Evolutionary conservation across 192 early-diverging fungal species (phyloP), one percentile per base, ranked within the genome.

Genomic region (Coemansia sp.): DNA sequence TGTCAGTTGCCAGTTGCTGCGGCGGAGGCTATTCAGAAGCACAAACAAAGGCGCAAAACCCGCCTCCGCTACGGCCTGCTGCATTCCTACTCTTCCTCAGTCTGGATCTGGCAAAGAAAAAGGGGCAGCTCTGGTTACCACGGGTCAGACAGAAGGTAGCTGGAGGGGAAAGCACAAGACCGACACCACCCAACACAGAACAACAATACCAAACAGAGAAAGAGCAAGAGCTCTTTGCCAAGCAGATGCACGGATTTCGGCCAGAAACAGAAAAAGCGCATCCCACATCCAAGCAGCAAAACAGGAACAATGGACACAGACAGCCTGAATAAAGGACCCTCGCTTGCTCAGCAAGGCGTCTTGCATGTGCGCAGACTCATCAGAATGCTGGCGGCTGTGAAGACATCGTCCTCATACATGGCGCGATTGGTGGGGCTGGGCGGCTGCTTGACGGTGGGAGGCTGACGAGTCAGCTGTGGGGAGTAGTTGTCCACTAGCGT

Each of bases 351-450:
- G 68, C 79, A 82, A 8, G 79, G 74, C 75, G 74, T 67, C 63
- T 76, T 82, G 79, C 74, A 82, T 4, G 79, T 65, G 17, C 79
- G 79, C 54, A 82, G 43, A 65, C 79, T 82, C 79, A 82, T 82
- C 79, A 82, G 69, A 43, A 82, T 82, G 65, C 75, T 82, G 25
- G 79, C 79, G 2, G 79, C 79, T n/a, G 71, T 61, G 48, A 74
- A 82, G 43, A 82, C 79, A 39, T 82, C 79, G 42, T 82, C 79
- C 51, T 76, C 69, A 50, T 67, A 71, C 53, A 59, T 43, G 55
- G 53, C 61, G 17, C 42, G 39, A 17, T 68, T 51, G 40, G 25
- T 25, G 32, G 40, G 19, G 11, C 57, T 37, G 11, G n/a, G 58
- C 41, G 13, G 40, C n/a, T 19, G 62, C 72, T 73, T 74, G 16